Conservation (phyloP, 1,139 yeast species). For the Torulaspora globosa region DNA sequence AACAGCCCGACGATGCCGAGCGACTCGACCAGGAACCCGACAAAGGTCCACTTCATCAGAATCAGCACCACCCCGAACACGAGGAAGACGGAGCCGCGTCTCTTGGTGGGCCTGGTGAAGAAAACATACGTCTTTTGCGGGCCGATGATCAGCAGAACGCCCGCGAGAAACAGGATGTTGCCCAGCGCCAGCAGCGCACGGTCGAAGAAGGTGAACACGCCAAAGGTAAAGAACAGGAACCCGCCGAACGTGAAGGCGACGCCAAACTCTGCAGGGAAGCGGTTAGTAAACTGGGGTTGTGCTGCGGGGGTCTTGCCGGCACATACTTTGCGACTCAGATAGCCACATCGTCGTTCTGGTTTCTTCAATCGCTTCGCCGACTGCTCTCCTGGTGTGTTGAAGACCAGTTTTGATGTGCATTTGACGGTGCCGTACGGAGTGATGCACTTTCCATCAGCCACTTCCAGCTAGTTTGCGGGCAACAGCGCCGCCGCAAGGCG, state of each 20-base stretch:
- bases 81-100: slow-evolving; percentile 82
- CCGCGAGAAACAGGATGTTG: slow-evolving; percentile 72
- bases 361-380: too few species aligned
- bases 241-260: slow-evolving; percentile 92
- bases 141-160: slow-evolving; percentile 82
- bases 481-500: neutral
- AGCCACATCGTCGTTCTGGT: slow-evolving; percentile 54
- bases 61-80: slow-evolving; percentile 70
- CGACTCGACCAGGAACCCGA: slow-evolving; percentile 80
- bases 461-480: neutral
- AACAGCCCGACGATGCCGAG: slow-evolving; percentile 85
- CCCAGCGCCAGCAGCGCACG: slow-evolving; percentile 87
- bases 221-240: slow-evolving; percentile 70
- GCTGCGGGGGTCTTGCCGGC: slow-evolving; percentile 1
- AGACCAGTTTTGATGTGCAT: neutral
- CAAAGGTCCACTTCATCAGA: slow-evolving; percentile 68
- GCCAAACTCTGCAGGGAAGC: slow-evolving; percentile 70
- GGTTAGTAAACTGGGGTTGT: slow-evolving; percentile 21
- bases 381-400: too few species aligned
- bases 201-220: slow-evolving; percentile 83
- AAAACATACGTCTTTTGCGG: slow-evolving; percentile 77
- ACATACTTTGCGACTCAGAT: slow-evolving; percentile 73
- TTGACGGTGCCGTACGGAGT: slow-evolving; percentile 1
- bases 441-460: neutral
- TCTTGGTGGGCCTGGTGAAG: slow-evolving; percentile 81